Evolutionary conservation across 192 early-diverging fungal genomes (phyloP).

Genomic region (Lobosporangium transversale): DNA sequence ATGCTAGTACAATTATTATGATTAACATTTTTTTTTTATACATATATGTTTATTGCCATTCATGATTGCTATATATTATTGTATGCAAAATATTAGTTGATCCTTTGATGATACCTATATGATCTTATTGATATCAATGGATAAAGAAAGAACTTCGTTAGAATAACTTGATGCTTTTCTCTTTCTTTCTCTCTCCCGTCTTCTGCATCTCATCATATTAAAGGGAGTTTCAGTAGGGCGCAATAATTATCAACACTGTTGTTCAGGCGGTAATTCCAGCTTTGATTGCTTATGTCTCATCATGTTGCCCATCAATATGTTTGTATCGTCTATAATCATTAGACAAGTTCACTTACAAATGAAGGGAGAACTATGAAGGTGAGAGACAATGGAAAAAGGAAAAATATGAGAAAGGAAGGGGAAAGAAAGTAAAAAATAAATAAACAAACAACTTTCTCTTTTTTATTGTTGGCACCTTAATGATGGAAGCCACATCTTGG

Average conservation of each 20-base stretch:
- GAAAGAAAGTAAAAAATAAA: slow-evolving; percentile 6
- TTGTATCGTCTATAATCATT: not conserved
- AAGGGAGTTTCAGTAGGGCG: slow-evolving; percentile 60
- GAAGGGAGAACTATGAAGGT: not conserved
- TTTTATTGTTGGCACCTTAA: too few species aligned
- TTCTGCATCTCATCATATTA: not conserved
- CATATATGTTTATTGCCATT: too few species aligned
- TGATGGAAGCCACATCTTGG: not conserved
- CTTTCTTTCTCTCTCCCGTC: not conserved
- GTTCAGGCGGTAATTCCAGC: slow-evolving; percentile 84
- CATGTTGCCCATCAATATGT: slow-evolving; percentile 30
- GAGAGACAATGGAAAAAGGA: not conserved
- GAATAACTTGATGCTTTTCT: not conserved
- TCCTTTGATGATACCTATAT: too few species aligned
- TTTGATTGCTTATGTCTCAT: slow-evolving; percentile 71
- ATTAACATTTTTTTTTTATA: too few species aligned
- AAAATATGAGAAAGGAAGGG: not conserved
- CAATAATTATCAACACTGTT: slow-evolving; percentile 71
- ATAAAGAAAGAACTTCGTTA: not conserved
- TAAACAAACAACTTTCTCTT: not conserved
- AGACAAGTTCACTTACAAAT: not conserved
- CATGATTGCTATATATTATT: too few species aligned
- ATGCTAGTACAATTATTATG: too few species aligned
- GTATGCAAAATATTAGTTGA: too few species aligned
- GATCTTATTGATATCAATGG: not conserved